Conservation (phyloP, 225 moss, liverwort and hornwort species). For the Marchantia paleacea region DNA sequence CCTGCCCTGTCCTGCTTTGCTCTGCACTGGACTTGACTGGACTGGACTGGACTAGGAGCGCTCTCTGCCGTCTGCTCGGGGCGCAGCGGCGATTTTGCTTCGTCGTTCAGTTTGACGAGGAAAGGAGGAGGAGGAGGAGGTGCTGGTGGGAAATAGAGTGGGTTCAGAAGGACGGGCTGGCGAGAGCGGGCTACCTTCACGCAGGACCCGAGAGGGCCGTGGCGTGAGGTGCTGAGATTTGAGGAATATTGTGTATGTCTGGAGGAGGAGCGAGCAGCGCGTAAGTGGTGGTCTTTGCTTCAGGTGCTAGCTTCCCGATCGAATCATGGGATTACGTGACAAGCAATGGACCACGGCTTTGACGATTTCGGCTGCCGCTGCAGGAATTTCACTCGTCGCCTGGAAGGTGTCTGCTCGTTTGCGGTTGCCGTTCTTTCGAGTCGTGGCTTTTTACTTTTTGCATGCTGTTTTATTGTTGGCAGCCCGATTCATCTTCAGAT, state of each 20-base stretch:
- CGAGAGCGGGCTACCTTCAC: conserved; percentile 13
- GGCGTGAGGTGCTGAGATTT: conserved; percentile 25
- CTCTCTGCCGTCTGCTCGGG: too few species aligned
- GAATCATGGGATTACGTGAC: conserved; percentile 33
- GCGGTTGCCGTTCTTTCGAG: background rate
- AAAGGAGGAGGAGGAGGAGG: background rate
- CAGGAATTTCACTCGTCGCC: conserved; percentile 38
- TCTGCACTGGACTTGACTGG: too few species aligned
- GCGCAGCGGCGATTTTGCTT: background rate
- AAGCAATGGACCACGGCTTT: conserved; percentile 31
- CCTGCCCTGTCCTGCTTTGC: too few species aligned
- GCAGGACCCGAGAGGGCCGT: conserved; percentile 24
- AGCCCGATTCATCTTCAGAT: background rate
- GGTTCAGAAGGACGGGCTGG: background rate
- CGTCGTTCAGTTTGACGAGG: background rate
- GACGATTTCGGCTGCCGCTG: conserved; percentile 38
- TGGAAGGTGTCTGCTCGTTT: conserved; percentile 35
- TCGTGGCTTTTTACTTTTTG: background rate
- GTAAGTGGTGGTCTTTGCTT: background rate
- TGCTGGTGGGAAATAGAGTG: background rate
- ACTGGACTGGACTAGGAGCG: too few species aligned
- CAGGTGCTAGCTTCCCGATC: conserved; percentile 3
- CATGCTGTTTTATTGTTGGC: background rate
- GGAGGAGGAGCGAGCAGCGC: background rate
- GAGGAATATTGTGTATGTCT: background rate